These are phyloP conservation scores for Microcera coccophila DNA, from an alignment of 2,329 filamentous ascomycete genomes.

Conservation along the genomic window DNA sequence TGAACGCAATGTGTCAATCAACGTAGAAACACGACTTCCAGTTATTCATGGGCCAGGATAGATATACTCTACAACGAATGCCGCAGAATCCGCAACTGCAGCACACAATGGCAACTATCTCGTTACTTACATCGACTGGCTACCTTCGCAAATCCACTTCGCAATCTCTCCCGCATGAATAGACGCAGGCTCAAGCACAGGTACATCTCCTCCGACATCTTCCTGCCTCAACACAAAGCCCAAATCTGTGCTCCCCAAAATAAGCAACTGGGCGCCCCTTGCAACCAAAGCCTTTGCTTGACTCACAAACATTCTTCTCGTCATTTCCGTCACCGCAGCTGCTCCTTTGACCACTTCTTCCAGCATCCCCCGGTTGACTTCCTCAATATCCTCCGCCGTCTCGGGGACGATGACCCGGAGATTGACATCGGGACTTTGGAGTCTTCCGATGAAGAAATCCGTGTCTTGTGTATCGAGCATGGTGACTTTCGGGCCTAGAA, in stretches of 20 bases:
- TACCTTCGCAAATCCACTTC: constrained; percentile 4
- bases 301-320: constrained; percentile 9
- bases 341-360: constrained; percentile 12
- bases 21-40: too few relatives aligned
- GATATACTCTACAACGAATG: too few relatives aligned
- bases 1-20: too few relatives aligned
- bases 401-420: constrained; percentile 7
- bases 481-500: too few relatives aligned
- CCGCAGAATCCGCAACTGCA: too few relatives aligned
- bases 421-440: too few relatives aligned
- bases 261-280: constrained; percentile 7
- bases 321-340: constrained; percentile 3
- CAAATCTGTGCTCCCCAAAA: constrained; percentile 10
- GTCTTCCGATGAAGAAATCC: too few relatives aligned
- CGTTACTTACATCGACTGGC: too few relatives aligned
- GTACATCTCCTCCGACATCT: constrained; percentile 4
- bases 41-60: too few relatives aligned
- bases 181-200: constrained; percentile 8
- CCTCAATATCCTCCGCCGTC: constrained; percentile 1
- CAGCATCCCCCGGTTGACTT: constrained; percentile 12
- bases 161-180: constrained; percentile 9
- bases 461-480: too few relatives aligned
- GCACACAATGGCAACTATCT: too few relatives aligned
- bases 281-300: constrained; percentile 4
- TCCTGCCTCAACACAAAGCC: constrained; percentile 10